phyloP scores from a whole-genome alignment of 2,329 filamentous ascomycete species.

The Fusarium pseudoanthophilum region DNA sequence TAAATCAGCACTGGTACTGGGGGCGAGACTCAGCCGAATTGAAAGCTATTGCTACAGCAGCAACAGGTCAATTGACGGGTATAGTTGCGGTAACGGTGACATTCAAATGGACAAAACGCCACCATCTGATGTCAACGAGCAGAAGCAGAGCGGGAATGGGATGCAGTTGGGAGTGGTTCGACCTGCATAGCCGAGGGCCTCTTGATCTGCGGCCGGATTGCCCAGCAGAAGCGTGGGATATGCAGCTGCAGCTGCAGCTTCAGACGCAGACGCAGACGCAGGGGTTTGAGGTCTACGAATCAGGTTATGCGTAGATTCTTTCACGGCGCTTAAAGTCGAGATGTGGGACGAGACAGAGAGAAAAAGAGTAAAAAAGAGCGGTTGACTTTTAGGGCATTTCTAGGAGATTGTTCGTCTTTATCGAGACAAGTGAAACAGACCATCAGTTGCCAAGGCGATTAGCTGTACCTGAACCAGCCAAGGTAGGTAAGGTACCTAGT shows the following conservation, averaged over 20 bases:
- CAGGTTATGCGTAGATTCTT: slow-evolving; percentile 39
- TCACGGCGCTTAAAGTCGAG: slow-evolving; percentile 45
- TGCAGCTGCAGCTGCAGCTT: not conserved
- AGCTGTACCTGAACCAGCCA: not conserved
- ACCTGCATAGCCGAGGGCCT: slow-evolving; percentile 55
- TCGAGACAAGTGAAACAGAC: not conserved
- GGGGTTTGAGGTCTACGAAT: slow-evolving; percentile 33
- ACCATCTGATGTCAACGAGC: slow-evolving; percentile 39
- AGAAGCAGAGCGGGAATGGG: slow-evolving; percentile 24
- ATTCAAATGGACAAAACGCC: slow-evolving; percentile 27
- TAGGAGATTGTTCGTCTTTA: not conserved
- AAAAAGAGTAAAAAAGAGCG: slow-evolving; percentile 10
- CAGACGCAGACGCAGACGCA: slow-evolving; percentile 27
- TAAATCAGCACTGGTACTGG: not conserved
- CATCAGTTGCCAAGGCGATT: not conserved
- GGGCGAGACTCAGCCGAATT: not conserved
- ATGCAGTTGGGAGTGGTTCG: slow-evolving; percentile 45
- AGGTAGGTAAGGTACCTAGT: not conserved
- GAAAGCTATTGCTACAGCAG: not conserved
- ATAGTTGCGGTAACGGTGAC: slow-evolving; percentile 7
- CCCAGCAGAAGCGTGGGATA: slow-evolving; percentile 49
- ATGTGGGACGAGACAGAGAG: slow-evolving; percentile 19
- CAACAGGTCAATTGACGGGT: not conserved
- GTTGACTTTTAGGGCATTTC: slow-evolving; percentile 23
- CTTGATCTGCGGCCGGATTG: slow-evolving; percentile 50